Percentiles rank a stretch among this genome's conserved stretches.
These are phyloP conservation scores for Pontederia paniculata DNA, from an alignment of 176 grass and related monocot species.

Conservation along the genomic window DNA sequence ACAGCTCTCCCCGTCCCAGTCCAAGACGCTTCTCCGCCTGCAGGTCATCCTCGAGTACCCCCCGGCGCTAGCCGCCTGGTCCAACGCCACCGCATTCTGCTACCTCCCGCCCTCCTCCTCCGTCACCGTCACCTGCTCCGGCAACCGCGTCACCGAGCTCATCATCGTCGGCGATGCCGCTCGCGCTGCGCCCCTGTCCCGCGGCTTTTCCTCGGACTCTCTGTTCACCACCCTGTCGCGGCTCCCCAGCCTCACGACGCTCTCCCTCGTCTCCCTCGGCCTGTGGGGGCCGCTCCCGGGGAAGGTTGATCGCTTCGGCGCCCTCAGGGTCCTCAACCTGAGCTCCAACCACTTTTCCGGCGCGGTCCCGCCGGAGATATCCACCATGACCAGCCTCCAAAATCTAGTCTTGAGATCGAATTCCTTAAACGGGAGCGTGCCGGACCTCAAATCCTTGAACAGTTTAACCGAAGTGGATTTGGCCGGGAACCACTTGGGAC, in stretches of 20 bases:
- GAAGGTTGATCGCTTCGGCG: constrained; percentile 53
- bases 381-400: constrained; percentile 42
- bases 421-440: constrained; percentile 47
- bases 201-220: constrained; percentile 59
- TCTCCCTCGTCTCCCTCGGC: constrained; percentile 60
- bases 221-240: constrained; percentile 73
- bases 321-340: constrained; percentile 56
- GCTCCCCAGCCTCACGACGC: constrained; percentile 27
- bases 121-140: constrained; percentile 38
- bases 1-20: constrained; percentile 41
- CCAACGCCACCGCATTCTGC: constrained; percentile 37
- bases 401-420: constrained; percentile 56
- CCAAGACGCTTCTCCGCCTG: constrained; percentile 50
- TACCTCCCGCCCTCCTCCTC: constrained; percentile 24
- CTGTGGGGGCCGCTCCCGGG: constrained; percentile 51
- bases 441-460: constrained; percentile 34
- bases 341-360: constrained; percentile 64
- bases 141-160: constrained; percentile 43
- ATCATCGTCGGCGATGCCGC: constrained; percentile 33
- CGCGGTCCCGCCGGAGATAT: constrained; percentile 31
- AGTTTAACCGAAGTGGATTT: constrained; percentile 60
- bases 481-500: constrained; percentile 38
- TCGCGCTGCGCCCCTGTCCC: constrained; percentile 16
- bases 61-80: constrained; percentile 15
- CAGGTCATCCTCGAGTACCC: constrained; percentile 39